These are phyloP conservation scores for Pisolithus sp. DNA, from an alignment of 768 basidiomycete genomes.

Conservation along the genomic window DNA sequence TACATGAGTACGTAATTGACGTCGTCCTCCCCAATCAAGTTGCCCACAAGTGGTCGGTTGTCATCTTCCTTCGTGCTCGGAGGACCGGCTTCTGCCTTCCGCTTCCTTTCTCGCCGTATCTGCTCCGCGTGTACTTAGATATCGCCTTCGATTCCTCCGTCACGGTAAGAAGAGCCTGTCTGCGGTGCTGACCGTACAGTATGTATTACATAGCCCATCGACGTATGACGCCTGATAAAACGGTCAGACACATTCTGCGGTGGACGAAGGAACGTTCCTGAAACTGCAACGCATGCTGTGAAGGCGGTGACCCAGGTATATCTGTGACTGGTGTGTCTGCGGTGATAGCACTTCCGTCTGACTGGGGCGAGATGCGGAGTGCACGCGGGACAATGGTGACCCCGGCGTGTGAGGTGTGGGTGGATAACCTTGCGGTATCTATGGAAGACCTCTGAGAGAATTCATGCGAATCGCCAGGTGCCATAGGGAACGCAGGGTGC, in stretches of 20 bases:
- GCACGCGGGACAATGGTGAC: slow-evolving; percentile 12
- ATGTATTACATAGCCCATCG: slow-evolving; percentile 41
- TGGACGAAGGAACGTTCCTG: slow-evolving; percentile 50
- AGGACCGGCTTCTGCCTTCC: slow-evolving; percentile 53
- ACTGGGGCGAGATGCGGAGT: slow-evolving; percentile 5
- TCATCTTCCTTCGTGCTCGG: slow-evolving; percentile 34
- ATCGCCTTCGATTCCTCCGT: slow-evolving; percentile 40
- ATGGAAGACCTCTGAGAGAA: slow-evolving; percentile 43
- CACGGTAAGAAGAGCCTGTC: slow-evolving; percentile 35
- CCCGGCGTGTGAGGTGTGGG: slow-evolving; percentile 19
- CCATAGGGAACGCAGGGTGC: slow-evolving; percentile 17
- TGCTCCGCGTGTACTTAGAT: slow-evolving; percentile 87
- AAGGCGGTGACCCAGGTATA: slow-evolving; percentile 17
- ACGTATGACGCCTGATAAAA: slow-evolving; percentile 64
- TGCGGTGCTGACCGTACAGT: slow-evolving; percentile 23
- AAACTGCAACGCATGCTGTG: slow-evolving; percentile 26
- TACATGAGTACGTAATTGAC: slow-evolving; percentile 99
- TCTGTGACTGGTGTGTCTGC: slow-evolving; percentile 18
- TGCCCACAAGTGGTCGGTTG: slow-evolving; percentile 73
- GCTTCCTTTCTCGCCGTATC: slow-evolving; percentile 77
- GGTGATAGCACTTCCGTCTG: slow-evolving; percentile 8
- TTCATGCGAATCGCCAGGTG: slow-evolving; percentile 13
- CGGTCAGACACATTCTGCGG: slow-evolving; percentile 28
- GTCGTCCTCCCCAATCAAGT: slow-evolving; percentile 96
- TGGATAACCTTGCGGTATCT: slow-evolving; percentile 37